Percentiles rank a stretch among this genome's conserved stretches.
Evolutionary conservation across 2,329 filamentous ascomycete species (phyloP).

Genomic region (Fusarium sp.): DNA sequence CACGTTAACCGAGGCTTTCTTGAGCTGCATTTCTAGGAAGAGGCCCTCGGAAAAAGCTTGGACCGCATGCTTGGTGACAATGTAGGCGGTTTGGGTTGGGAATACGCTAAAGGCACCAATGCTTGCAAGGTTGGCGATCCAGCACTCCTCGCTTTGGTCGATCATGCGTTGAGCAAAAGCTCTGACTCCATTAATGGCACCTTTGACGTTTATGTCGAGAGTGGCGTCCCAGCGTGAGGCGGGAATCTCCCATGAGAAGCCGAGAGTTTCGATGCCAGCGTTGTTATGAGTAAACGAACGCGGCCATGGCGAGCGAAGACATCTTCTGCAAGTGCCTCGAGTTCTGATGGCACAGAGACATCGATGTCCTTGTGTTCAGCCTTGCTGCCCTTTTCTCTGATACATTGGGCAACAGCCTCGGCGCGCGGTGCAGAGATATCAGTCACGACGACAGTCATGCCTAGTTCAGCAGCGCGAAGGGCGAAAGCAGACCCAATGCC

Average conservation of each 20-base stretch:
- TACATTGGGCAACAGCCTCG: background rate
- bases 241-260: constrained; percentile 1
- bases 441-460: constrained; percentile 2
- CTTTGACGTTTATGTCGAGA: constrained; percentile 6
- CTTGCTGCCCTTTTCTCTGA: background rate
- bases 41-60: constrained; percentile 1
- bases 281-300: constrained; percentile 6
- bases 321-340: background rate
- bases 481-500: constrained; percentile 1
- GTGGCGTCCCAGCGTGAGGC: constrained; percentile 4
- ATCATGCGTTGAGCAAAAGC: constrained; percentile 5
- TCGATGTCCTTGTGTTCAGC: background rate
- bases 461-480: background rate
- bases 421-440: background rate
- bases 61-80: constrained; percentile 7
- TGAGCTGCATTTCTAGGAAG: background rate
- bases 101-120: background rate
- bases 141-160: background rate
- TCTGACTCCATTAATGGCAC: constrained; percentile 2
- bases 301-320: background rate
- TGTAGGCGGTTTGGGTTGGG: constrained; percentile 1
- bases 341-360: background rate
- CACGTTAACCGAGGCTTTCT: background rate
- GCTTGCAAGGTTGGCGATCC: constrained; percentile 4
- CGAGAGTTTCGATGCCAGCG: constrained; percentile 5